Evolutionary conservation across 1,284 basidiomycete genomes (phyloP).

Genomic region (Ustilago vetiveriae): DNA sequence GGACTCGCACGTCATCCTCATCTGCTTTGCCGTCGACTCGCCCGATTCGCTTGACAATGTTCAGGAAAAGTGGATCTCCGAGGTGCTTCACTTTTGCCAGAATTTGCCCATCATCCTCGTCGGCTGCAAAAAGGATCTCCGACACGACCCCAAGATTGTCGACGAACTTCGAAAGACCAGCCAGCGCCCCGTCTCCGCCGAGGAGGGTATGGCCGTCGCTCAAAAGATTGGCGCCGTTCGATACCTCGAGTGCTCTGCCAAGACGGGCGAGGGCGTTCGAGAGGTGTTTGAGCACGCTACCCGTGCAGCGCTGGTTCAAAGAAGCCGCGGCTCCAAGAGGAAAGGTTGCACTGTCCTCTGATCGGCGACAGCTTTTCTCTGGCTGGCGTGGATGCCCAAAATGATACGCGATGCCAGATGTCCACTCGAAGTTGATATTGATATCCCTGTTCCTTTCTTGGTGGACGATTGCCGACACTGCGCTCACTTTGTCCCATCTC

Average conservation of each 20-base stretch:
- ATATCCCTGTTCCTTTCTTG: background rate
- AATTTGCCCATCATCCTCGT: slow-evolving; percentile 88
- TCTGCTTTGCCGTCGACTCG: slow-evolving; percentile 91
- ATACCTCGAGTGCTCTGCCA: slow-evolving; percentile 90
- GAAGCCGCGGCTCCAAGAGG: slow-evolving; percentile 67
- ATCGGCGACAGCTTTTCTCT: slow-evolving; percentile 19
- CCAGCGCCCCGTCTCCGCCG: slow-evolving; percentile 65
- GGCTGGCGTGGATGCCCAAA: background rate
- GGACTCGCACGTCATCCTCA: slow-evolving; percentile 90
- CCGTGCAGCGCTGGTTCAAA: slow-evolving; percentile 76
- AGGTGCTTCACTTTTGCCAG: slow-evolving; percentile 90
- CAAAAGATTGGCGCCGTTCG: slow-evolving; percentile 87
- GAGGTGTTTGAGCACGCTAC: slow-evolving; percentile 93
- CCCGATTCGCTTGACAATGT: slow-evolving; percentile 93
- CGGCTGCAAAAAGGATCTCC: slow-evolving; percentile 79
- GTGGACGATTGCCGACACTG: background rate
- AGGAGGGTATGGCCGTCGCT: slow-evolving; percentile 79
- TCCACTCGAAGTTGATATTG: background rate
- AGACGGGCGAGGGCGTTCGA: slow-evolving; percentile 85
- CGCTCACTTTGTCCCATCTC: background rate
- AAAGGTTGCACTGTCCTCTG: slow-evolving; percentile 73
- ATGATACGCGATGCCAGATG: background rate
- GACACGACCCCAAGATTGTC: slow-evolving; percentile 67
- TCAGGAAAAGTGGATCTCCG: slow-evolving; percentile 96
- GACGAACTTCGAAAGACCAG: slow-evolving; percentile 67